Evolutionary conservation across 163 green algal species (phyloP).

Genomic region (Scenedesmus sp.): DNA sequence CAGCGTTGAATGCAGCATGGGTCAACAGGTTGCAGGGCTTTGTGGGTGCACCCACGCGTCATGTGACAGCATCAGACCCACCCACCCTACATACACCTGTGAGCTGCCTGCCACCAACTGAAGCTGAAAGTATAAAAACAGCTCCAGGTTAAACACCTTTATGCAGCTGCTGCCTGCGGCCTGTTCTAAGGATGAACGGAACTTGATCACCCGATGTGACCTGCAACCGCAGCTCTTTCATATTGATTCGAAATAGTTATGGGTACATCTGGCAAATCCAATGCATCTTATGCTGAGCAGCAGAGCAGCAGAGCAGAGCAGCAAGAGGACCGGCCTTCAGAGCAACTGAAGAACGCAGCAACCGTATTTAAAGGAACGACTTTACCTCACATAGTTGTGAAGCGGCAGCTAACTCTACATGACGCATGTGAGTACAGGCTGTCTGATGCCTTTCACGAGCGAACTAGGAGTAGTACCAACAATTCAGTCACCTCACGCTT

Average conservation of each 20-base stretch:
- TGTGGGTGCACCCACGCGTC: background rate
- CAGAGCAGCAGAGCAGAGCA: conserved; percentile 6
- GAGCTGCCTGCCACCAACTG: background rate
- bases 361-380: conserved; percentile 47
- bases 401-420: background rate
- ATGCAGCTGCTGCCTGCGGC: background rate
- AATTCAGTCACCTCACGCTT: background rate
- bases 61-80: too few species aligned
- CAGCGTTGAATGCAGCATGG: background rate
- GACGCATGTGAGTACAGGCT: background rate
- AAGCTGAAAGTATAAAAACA: background rate
- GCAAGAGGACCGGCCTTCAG: background rate
- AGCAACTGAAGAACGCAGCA: background rate
- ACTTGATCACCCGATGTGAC: background rate
- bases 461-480: background rate
- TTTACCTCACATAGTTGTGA: conserved; percentile 45
- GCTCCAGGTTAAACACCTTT: background rate
- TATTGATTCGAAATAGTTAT: background rate
- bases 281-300: background rate
- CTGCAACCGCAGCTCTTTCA: background rate
- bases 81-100: background rate
- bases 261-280: background rate
- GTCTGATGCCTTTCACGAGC: background rate
- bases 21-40: background rate
- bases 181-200: background rate